Base-by-base conservation (phyloP, 805 yeast species). In the Priceomyces castillae region DNA sequence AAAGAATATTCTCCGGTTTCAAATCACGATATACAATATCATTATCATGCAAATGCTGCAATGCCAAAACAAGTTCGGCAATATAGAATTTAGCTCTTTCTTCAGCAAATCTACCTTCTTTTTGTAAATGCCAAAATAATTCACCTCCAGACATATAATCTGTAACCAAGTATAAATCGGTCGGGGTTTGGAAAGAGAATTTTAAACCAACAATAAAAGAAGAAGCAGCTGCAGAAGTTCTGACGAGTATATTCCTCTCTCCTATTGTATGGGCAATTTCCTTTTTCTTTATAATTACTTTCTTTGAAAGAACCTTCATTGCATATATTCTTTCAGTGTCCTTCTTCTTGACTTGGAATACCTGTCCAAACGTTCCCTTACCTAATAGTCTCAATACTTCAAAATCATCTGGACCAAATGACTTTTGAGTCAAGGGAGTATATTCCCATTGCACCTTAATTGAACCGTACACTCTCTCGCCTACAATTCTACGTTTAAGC, bases 141-240 rank as follows among this genome's bases (percentile, higher is more conserved):
- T 94, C 99, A 46, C 99, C 99, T 34, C 99, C 99, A 37, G 94
- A 83, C 98, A 94, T 92, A 68, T 86, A 94, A 68, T 94, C 99
- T 2, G 97, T 92, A 22, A 94, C 97, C 46, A 94, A 73, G 62
- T 90, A 94, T 48, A 94, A 74, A 66, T 94, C 98, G 0, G 86
- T 72, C 30, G 94, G 95, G 1, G 99, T 94, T 70, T 94, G 99
- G 67, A 94, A 94, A 0, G 97, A 87, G 62, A 94, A 92, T 69
- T 94, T 94, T 58, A 94, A 77, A 0, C 97, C 96, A 35, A 94
- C 97, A 61, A 94, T 89, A 62, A 94, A 94, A n/a, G 95, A 88
- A 11, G 90, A 84, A 16, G 85, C 84, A 17, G 92, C 84, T 34
- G 90, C 82, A 5, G 96, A 86, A 1, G 99, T 92, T 54, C 96